These are phyloP conservation scores for Fusarium odoratissimum DNA, from an alignment of 2,329 filamentous ascomycete genomes.

Conservation along the genomic window DNA sequence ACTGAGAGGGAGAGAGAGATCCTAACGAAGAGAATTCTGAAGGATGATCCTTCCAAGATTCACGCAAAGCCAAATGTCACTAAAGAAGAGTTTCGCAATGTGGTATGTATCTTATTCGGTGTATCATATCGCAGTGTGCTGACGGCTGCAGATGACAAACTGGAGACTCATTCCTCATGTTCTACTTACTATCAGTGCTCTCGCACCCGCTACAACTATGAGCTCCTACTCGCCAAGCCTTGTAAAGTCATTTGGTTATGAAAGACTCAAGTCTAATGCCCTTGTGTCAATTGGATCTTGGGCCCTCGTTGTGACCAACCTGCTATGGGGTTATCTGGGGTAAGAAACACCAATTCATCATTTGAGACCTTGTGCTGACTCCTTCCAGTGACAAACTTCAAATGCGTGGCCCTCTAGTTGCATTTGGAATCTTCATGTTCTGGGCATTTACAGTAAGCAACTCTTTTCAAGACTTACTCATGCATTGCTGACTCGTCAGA, in stretches of 20 bases:
- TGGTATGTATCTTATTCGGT: slow-evolving; percentile 39
- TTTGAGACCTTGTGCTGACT: background rate
- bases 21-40: slow-evolving; percentile 47
- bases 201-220: slow-evolving; percentile 32
- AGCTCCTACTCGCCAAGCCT: slow-evolving; percentile 38
- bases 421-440: slow-evolving; percentile 28
- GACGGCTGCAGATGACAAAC: slow-evolving; percentile 48
- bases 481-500: slow-evolving; percentile 8
- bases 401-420: slow-evolving; percentile 35
- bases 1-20: slow-evolving; percentile 51
- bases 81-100: slow-evolving; percentile 48
- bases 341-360: background rate
- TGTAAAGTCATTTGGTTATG: slow-evolving; percentile 51
- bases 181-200: slow-evolving; percentile 33
- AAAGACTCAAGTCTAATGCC: slow-evolving; percentile 44
- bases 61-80: slow-evolving; percentile 47
- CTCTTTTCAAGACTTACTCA: background rate
- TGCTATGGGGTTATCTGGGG: slow-evolving; percentile 47
- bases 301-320: slow-evolving; percentile 49
- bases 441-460: slow-evolving; percentile 30
- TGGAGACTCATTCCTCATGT: slow-evolving; percentile 53
- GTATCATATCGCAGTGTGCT: background rate
- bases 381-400: slow-evolving; percentile 31
- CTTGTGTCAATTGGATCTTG: slow-evolving; percentile 52
- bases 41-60: slow-evolving; percentile 49